phyloP scores from a whole-genome alignment of 192 early-diverging fungal genomes.

The Piromyces finnis region DNA sequence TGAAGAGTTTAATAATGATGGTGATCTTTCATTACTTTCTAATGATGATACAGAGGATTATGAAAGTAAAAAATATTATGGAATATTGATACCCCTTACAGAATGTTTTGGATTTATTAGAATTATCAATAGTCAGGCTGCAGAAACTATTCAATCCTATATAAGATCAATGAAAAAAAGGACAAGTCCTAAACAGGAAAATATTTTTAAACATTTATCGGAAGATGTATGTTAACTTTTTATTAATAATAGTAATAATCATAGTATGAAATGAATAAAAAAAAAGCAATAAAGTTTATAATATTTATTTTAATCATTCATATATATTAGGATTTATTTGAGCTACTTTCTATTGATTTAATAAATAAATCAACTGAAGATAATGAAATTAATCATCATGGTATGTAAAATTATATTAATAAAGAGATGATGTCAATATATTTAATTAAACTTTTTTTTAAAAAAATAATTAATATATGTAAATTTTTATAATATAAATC shows the following conservation, averaged over 20 bases:
- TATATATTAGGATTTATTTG: background rate
- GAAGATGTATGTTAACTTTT: background rate
- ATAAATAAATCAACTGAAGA: background rate
- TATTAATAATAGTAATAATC: no score
- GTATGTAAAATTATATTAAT: background rate
- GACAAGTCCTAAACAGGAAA: background rate
- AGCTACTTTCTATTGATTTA: background rate
- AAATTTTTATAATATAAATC: no score
- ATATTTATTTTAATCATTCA: no score
- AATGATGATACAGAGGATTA: background rate
- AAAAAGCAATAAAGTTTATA: no score
- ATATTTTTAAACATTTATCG: background rate
- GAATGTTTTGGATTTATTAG: background rate
- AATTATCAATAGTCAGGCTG: background rate
- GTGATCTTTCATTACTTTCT: no score
- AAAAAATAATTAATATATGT: no score
- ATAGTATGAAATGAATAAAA: no score
- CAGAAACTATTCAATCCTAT: background rate
- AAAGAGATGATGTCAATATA: no score
- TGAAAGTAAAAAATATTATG: background rate
- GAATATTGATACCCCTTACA: background rate
- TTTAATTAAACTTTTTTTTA: no score
- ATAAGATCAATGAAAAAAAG: background rate
- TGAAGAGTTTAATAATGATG: background rate
- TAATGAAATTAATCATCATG: background rate